These are phyloP conservation scores for Lipomyces chichibuensis DNA, from an alignment of 805 yeast genomes.

Conservation along the genomic window DNA sequence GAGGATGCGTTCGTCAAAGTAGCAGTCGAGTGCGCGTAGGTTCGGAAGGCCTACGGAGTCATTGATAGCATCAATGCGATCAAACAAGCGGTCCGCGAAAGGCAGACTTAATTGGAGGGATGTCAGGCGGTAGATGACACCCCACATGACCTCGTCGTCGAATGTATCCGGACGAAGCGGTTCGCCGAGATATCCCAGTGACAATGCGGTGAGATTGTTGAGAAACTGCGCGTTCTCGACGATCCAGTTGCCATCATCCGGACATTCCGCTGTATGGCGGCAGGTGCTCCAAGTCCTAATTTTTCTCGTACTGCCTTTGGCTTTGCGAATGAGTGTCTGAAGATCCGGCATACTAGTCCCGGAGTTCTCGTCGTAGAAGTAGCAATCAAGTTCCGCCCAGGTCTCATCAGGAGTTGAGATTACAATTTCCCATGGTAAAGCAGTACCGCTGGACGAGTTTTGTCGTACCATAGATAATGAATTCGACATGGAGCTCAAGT, in stretches of 20 bases:
- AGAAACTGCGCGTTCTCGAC: background rate
- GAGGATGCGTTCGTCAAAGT: background rate
- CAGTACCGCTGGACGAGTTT: background rate
- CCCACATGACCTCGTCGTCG: background rate
- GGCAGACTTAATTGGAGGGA: background rate
- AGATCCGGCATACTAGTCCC: background rate
- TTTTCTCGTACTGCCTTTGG: background rate
- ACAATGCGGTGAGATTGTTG: background rate
- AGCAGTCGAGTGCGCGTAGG: background rate
- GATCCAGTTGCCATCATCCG: background rate
- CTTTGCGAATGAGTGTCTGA: conserved; percentile 1
- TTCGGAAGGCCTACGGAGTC: background rate
- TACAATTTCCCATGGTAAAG: background rate
- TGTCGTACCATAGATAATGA: background rate
- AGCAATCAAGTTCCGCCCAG: background rate
- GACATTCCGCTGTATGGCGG: background rate
- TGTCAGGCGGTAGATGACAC: background rate
- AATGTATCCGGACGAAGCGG: background rate
- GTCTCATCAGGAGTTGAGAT: background rate
- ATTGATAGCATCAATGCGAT: background rate
- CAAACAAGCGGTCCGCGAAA: background rate
- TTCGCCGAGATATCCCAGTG: background rate
- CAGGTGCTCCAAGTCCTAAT: background rate
- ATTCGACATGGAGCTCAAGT: background rate
- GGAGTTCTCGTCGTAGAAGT: background rate